These are phyloP conservation scores for Plasmodium inui DNA, from an alignment of 169 alveolate genomes.

Conservation along the genomic window DNA sequence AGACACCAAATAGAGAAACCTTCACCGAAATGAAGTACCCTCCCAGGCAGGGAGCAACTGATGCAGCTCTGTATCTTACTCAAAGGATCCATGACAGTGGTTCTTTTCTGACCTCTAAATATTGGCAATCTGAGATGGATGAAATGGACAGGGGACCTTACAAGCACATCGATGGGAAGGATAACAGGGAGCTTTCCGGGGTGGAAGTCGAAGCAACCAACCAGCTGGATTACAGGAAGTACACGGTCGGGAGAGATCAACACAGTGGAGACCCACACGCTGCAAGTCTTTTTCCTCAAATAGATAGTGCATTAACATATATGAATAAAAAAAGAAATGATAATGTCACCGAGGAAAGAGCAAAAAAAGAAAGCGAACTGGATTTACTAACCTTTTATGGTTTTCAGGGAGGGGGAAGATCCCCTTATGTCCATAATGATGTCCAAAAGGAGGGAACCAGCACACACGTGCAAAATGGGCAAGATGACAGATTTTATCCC, in stretches of 20 bases:
- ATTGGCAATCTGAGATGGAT: background rate
- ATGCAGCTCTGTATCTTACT: background rate
- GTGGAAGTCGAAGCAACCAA: background rate
- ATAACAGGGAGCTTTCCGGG: background rate
- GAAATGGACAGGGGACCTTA: background rate
- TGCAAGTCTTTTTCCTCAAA: background rate
- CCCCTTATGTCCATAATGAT: background rate
- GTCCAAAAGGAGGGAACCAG: background rate
- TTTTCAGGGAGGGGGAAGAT: background rate
- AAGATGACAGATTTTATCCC: background rate
- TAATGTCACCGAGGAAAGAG: background rate
- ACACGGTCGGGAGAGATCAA: background rate
- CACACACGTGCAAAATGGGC: background rate
- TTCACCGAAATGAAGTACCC: background rate
- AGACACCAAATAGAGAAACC: background rate
- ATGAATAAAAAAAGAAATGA: background rate
- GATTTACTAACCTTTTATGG: background rate
- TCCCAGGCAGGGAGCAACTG: background rate
- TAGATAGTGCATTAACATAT: background rate
- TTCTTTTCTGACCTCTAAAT: background rate
- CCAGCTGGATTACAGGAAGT: background rate
- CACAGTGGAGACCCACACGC: background rate
- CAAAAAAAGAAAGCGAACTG: background rate
- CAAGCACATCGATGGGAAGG: background rate
- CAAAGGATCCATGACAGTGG: background rate